These are phyloP conservation scores for Colletotrichum chrysophilum DNA, from an alignment of 2,329 filamentous ascomycete genomes.

Conservation along the genomic window DNA sequence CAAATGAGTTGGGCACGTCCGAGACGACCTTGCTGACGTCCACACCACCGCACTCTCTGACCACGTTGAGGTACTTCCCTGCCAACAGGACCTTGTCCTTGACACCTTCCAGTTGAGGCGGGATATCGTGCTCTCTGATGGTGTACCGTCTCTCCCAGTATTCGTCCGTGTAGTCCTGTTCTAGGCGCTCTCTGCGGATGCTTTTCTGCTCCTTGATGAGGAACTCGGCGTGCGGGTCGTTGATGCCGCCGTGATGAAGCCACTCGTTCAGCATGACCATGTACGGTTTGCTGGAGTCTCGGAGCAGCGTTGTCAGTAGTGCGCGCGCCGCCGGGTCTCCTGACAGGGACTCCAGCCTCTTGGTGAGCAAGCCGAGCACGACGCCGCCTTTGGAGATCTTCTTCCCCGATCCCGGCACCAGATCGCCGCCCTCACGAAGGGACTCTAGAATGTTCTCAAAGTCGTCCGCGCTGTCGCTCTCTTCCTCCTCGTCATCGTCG, in stretches of 20 bases:
- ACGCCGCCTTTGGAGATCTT: slow-evolving; percentile 97
- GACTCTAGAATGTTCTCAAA: slow-evolving; percentile 94
- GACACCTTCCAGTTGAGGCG: slow-evolving; percentile 87
- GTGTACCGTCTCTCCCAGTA: slow-evolving; percentile 99
- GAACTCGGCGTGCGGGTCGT: slow-evolving; percentile 92
- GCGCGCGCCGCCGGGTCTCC: slow-evolving; percentile 88
- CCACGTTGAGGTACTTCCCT: slow-evolving; percentile 97
- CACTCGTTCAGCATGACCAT: slow-evolving; percentile 99
- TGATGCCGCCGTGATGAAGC: slow-evolving; percentile 95
- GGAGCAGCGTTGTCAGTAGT: slow-evolving; percentile 79
- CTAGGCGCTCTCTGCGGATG: slow-evolving; percentile 86
- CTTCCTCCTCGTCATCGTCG: slow-evolving; percentile 72
- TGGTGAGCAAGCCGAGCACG: slow-evolving; percentile 87
- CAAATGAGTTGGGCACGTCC: slow-evolving; percentile 90
- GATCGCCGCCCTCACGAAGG: slow-evolving; percentile 83
- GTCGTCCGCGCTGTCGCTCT: slow-evolving; percentile 78
- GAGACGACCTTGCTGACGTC: slow-evolving; percentile 88
- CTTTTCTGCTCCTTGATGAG: slow-evolving; percentile 95
- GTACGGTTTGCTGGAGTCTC: slow-evolving; percentile 91
- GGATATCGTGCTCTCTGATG: slow-evolving; percentile 87
- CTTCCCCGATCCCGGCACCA: slow-evolving; percentile 79
- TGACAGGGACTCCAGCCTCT: slow-evolving; percentile 85
- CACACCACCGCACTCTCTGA: slow-evolving; percentile 94
- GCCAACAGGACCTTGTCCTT: slow-evolving; percentile 95
- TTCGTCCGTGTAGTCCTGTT: slow-evolving; percentile 97